Evolutionary conservation across 2,329 filamentous ascomycete genomes (phyloP), one percentile per base, ranked within the genome.

Genomic region (Plectosphaerella cucumerina): DNA sequence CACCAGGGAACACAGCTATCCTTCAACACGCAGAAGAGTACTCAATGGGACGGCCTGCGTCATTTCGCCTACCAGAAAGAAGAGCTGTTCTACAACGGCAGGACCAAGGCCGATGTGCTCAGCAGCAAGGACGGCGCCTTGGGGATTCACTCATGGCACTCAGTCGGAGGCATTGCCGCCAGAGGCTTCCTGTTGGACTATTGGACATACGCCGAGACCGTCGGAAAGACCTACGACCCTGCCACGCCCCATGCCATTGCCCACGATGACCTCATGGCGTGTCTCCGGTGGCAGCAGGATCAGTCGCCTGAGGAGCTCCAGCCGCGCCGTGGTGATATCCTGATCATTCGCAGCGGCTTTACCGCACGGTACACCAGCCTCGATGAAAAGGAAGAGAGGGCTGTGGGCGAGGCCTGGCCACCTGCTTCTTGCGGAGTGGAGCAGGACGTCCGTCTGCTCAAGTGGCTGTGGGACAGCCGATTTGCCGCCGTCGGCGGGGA

Each of bases 171-270:
- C 20, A 69, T 80, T 3, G 71, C 72, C 2, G 76, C 75, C 3
- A 69, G 77, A 0, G 76, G 75, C 14, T 67, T 80, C 2, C 62
- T 80, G 0, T 60, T 80, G 0, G 81, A 84, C 59, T 82, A 75
- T 46, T 71, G 69, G 5, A 59, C 68, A 0, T 79, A 70, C 65
- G 71, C 71, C 8, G 61, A 70, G 21, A 57, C 56, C 0, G 62
- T 71, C 14, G 62, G 62, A 6, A 56, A 15, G 31, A 37, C 15
- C 3, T 47, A 47, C 23, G 44, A 47, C 20, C 44, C 44, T 12
- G 6, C 44, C 3, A 35, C 31, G 21, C 44, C 44, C 4, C 44
- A 47, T 37, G 44, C 44, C 10, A 47, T 47, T 6, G 4, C 12
- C 4, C 33, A 37, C 31, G 44, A 47, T 5, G 44, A 47, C 4